phyloP scores from a whole-genome alignment of 352 stramenopile genomes.

The Pythium periplocum region DNA sequence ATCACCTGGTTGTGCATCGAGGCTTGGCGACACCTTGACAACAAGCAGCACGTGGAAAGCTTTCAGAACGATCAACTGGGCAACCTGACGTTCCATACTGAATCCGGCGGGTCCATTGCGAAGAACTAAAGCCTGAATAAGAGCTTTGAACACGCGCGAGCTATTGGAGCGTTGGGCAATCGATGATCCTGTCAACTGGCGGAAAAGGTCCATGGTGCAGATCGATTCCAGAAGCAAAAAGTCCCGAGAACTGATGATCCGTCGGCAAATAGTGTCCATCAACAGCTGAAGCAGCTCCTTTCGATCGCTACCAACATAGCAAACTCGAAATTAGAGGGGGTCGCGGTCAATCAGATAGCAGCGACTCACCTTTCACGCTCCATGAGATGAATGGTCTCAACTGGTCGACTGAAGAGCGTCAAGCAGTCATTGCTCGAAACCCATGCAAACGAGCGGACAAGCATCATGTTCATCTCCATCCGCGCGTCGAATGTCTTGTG shows the following conservation, averaged over 20 bases:
- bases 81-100: slow-evolving; percentile 26
- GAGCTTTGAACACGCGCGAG: slow-evolving; percentile 22
- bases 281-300: slow-evolving; percentile 22
- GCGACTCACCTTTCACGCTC: slow-evolving; percentile 48
- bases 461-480: slow-evolving; percentile 53
- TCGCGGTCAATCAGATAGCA: background rate
- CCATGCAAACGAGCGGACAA: slow-evolving; percentile 55
- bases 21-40: slow-evolving; percentile 25
- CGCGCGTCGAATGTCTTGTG: slow-evolving; percentile 41
- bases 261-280: slow-evolving; percentile 15
- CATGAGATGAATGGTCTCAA: slow-evolving; percentile 57
- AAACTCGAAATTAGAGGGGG: background rate
- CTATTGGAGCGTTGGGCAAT: slow-evolving; percentile 15
- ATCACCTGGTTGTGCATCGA: slow-evolving; percentile 13
- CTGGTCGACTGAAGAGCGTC: slow-evolving; percentile 40
- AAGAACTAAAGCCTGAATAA: slow-evolving; percentile 41
- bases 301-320: slow-evolving; percentile 13
- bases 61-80: slow-evolving; percentile 59
- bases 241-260: slow-evolving; percentile 12
- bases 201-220: slow-evolving; percentile 18
- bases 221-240: slow-evolving; percentile 23
- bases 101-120: slow-evolving; percentile 1
- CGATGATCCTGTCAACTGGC: slow-evolving; percentile 10
- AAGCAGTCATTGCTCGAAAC: slow-evolving; percentile 38
- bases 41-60: slow-evolving; percentile 48